Base-by-base conservation (phyloP, 805 yeast genomes). In the Candida ipomoeae region DNA sequence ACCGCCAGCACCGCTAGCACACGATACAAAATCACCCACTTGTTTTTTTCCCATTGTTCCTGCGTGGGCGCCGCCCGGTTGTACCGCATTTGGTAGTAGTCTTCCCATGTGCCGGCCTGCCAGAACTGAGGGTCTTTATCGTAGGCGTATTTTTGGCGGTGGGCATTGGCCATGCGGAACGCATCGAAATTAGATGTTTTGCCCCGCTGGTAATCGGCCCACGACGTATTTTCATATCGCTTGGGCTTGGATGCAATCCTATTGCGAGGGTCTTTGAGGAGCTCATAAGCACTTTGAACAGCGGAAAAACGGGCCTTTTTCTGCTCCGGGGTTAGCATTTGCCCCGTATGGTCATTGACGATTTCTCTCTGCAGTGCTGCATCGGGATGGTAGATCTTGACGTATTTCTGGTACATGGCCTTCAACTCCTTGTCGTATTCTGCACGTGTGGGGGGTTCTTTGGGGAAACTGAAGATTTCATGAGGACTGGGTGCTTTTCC, bases 341-440 rank as follows among this genome's bases (percentile, higher is more conserved):
- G 42, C 4, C 77, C 73, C 8, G 34, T 44, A 17, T 60, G 52
- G 37, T 63, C 64, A 36, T 67, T 64, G 7, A 63, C 33, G 0
- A 66, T 56, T 0, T 54, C 62, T 10, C 60, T 49, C 33, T 65
- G 63, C 15, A 59, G 52, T 2, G 73, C 59, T 2, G 77, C 63
- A 62, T 90, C 97, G 0, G 97, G 97, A 63, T 90, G 97, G 59
- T 90, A 90, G 8, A 83, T 62, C 64, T 86, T 87, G 10, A 90
- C 90, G 43, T 59, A 69, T 45, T 66, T 66, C 45, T 62, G 57
- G 56, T 73, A 72, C 23, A 54, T 66, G 5, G 55, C 31, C 50
- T 70, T 69, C 26, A 73, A 53, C 6, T 81, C 69, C 48, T 78
- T 73, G 56, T 78, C 80, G 60, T 84, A 86, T 41, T 76, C 75